These are phyloP conservation scores for Mycosphaerella sp. DNA, from an alignment of 2,329 filamentous ascomycete genomes.

Conservation along the genomic window DNA sequence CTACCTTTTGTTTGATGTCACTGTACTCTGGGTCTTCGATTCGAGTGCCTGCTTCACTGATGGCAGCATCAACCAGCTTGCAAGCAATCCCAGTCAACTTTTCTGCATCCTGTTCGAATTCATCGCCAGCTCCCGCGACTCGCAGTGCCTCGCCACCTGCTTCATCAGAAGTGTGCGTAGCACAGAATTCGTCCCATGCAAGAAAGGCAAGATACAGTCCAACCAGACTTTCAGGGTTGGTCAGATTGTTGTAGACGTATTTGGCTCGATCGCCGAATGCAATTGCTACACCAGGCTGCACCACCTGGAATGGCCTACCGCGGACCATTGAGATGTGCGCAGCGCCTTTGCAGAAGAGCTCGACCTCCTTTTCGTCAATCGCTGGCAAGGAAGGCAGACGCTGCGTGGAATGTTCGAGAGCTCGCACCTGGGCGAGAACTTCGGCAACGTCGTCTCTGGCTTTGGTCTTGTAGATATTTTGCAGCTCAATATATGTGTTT, in stretches of 20 bases:
- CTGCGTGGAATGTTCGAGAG: constrained; percentile 48
- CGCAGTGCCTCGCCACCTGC: constrained; percentile 31
- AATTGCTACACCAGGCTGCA: constrained; percentile 34
- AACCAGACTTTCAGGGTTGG: constrained; percentile 42
- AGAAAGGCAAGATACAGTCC: constrained; percentile 47
- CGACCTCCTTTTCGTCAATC: constrained; percentile 68
- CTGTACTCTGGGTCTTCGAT: constrained; percentile 40
- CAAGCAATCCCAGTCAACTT: constrained; percentile 41
- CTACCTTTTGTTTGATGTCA: constrained; percentile 33
- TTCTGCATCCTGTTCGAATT: constrained; percentile 34
- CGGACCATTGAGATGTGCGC: constrained; percentile 86
- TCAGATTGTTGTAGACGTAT: constrained; percentile 39
- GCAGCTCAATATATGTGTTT: constrained; percentile 78
- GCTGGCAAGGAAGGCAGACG: constrained; percentile 27
- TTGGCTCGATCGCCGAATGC: constrained; percentile 40
- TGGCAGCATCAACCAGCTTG: constrained; percentile 37
- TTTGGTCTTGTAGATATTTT: constrained; percentile 88
- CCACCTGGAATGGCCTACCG: constrained; percentile 49
- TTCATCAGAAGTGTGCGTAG: constrained; percentile 34
- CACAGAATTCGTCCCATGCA: constrained; percentile 44
- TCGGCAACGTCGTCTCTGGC: constrained; percentile 71
- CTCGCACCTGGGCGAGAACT: constrained; percentile 60
- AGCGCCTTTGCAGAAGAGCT: constrained; percentile 91
- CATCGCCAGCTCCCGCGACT: constrained; percentile 33
- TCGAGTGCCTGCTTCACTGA: constrained; percentile 37